phyloP scores from a whole-genome alignment of 805 yeast species.

The Wickerhamiella parazyma region DNA sequence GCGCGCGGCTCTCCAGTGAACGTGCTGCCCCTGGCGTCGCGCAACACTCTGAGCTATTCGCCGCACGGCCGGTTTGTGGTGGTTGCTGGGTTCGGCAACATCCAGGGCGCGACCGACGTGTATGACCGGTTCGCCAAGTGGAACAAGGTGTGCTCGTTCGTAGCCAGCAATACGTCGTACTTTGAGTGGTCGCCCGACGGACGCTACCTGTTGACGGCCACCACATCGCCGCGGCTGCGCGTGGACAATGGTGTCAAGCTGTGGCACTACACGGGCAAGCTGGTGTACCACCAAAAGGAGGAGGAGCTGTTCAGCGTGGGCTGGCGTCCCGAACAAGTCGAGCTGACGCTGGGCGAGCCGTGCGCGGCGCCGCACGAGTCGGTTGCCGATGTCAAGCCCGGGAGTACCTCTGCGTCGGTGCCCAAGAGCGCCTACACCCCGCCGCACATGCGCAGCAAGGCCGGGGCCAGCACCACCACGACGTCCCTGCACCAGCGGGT shows the following conservation, averaged over 20 bases:
- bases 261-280: slow-evolving; percentile 83
- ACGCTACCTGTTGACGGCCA: slow-evolving; percentile 81
- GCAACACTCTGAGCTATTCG: slow-evolving; percentile 81
- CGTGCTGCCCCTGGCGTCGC: slow-evolving; percentile 71
- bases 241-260: slow-evolving; percentile 91
- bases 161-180: slow-evolving; percentile 90
- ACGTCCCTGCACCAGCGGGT: slow-evolving; percentile 20
- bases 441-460: slow-evolving; percentile 67
- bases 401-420: slow-evolving; percentile 35
- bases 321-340: slow-evolving; percentile 67
- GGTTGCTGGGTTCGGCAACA: slow-evolving; percentile 95
- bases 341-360: slow-evolving; percentile 30
- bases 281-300: slow-evolving; percentile 65
- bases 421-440: slow-evolving; percentile 91
- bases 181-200: slow-evolving; percentile 99
- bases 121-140: slow-evolving; percentile 84
- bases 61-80: slow-evolving; percentile 87
- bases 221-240: slow-evolving; percentile 90
- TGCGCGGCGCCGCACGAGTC: slow-evolving; percentile 60
- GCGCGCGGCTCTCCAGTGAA: slow-evolving; percentile 80
- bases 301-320: slow-evolving; percentile 65
- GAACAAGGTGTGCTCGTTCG: slow-evolving; percentile 61
- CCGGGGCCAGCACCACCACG: slow-evolving; percentile 24
- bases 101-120: slow-evolving; percentile 92
- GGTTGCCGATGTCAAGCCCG: slow-evolving; percentile 36